phyloP scores from a whole-genome alignment of 208 protist genomes.

The Baffinella frigidus region DNA sequence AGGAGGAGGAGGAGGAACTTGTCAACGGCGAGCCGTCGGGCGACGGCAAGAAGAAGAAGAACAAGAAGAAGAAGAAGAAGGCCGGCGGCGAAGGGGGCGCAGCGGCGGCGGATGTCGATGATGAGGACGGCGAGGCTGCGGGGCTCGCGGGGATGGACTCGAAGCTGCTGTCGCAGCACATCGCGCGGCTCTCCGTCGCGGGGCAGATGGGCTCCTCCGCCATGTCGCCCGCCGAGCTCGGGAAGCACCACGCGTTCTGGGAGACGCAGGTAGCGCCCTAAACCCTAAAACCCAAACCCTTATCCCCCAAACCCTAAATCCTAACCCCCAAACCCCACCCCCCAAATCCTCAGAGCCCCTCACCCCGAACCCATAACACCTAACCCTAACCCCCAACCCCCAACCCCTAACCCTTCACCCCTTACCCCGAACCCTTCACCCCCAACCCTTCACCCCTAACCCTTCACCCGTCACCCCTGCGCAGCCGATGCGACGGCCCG shows the following conservation, averaged over 20 bases:
- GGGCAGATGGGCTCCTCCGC: background rate
- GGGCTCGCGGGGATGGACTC: background rate
- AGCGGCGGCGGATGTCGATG: background rate
- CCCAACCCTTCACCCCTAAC: too few relatives aligned
- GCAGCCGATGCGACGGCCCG: background rate
- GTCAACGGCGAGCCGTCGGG: background rate
- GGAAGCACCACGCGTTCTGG: background rate
- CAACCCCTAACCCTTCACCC: too few relatives aligned
- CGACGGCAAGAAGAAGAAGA: conserved; percentile 51
- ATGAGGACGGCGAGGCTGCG: background rate
- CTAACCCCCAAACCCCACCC: too few relatives aligned
- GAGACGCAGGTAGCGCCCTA: background rate
- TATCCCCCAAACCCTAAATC: too few relatives aligned
- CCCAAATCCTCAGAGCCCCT: too few relatives aligned
- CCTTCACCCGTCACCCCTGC: too few relatives aligned
- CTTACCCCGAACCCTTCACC: too few relatives aligned
- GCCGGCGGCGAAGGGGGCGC: background rate
- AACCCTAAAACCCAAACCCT: background rate
- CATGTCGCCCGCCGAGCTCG: background rate
- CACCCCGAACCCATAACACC: too few relatives aligned
- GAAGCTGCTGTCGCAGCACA: background rate
- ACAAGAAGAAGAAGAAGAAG: conserved; percentile 60
- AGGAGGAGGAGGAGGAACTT: background rate
- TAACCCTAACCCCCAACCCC: too few relatives aligned
- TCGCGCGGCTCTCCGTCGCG: background rate